Evolutionary conservation across 176 grass and related monocot genomes (phyloP).

Genomic region (Oryza glaberrima): DNA sequence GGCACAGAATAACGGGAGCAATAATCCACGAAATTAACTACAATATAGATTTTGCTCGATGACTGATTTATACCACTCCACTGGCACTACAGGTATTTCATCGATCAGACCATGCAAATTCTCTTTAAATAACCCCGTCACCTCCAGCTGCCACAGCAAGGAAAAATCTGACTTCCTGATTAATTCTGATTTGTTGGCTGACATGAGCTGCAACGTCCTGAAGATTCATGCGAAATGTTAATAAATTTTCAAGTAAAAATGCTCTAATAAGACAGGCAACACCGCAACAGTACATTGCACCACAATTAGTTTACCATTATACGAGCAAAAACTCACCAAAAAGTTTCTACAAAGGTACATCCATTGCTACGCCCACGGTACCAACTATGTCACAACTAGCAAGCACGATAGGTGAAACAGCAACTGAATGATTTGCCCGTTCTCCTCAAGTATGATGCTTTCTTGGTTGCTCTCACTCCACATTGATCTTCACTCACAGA

Average conservation of each 20-base stretch:
- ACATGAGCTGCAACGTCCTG: conserved; percentile 19
- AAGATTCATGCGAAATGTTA: background rate
- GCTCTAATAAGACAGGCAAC: background rate
- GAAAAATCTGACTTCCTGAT: background rate
- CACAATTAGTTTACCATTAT: background rate
- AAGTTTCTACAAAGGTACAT: background rate
- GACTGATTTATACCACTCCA: background rate
- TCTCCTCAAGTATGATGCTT: conserved; percentile 37
- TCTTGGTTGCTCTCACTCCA: conserved; percentile 43
- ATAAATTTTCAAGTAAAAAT: background rate
- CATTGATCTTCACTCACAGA: conserved; percentile 55
- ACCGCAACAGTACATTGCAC: background rate
- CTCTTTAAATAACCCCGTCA: background rate
- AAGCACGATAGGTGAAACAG: conserved; percentile 73
- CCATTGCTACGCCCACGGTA: background rate
- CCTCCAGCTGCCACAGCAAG: background rate
- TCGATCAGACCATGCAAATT: background rate
- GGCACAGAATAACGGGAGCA: background rate
- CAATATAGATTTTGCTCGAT: background rate
- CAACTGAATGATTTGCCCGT: conserved; percentile 67
- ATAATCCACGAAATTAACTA: conserved; percentile 5
- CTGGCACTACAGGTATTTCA: background rate
- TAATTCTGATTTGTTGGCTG: background rate
- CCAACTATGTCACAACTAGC: conserved; percentile 52
- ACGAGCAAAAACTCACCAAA: conserved; percentile 31